Evolutionary conservation across 208 protist genomes (phyloP).

Genomic region (Perkinsela sp.): DNA sequence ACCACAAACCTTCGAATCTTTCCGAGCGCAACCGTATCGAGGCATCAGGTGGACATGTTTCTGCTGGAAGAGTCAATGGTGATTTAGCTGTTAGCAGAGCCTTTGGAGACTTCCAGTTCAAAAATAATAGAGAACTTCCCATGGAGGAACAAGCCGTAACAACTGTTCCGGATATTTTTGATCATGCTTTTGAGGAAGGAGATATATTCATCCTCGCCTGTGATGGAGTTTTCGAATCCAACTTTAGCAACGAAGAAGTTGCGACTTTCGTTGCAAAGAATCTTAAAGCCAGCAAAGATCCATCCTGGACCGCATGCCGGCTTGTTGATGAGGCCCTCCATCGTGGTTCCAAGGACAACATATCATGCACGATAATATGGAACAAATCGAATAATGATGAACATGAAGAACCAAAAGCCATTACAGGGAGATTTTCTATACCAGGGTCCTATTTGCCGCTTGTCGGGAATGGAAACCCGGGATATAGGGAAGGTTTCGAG

Average conservation of each 20-base stretch:
- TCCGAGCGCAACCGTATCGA: conserved; percentile 45
- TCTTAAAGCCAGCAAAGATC: conserved; percentile 17
- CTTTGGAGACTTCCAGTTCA: conserved; percentile 70
- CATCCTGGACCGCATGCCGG: conserved; percentile 29
- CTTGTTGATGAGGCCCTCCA: conserved; percentile 58
- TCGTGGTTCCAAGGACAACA: conserved; percentile 64
- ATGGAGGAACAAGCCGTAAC: conserved; percentile 44
- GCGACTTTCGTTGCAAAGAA: conserved; percentile 25
- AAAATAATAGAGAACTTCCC: conserved; percentile 20
- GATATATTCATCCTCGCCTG: conserved; percentile 54
- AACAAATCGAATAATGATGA: not conserved
- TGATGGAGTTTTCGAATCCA: conserved; percentile 63
- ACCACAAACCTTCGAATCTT: conserved; percentile 58
- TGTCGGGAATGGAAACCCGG: not conserved
- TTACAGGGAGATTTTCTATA: not conserved
- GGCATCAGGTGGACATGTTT: conserved; percentile 45
- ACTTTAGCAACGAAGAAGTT: conserved; percentile 55
- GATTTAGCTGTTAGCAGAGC: conserved; percentile 66
- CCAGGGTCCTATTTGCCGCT: not conserved
- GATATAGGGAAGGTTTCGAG: not conserved
- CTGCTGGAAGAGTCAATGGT: conserved; percentile 56
- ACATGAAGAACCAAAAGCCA: not conserved
- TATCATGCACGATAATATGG: conserved; percentile 40
- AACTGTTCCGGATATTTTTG: conserved; percentile 36
- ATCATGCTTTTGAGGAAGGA: conserved; percentile 17